Base-by-base conservation (phyloP, 2,329 filamentous ascomycete species). In the Botrytis hyacinthi region DNA sequence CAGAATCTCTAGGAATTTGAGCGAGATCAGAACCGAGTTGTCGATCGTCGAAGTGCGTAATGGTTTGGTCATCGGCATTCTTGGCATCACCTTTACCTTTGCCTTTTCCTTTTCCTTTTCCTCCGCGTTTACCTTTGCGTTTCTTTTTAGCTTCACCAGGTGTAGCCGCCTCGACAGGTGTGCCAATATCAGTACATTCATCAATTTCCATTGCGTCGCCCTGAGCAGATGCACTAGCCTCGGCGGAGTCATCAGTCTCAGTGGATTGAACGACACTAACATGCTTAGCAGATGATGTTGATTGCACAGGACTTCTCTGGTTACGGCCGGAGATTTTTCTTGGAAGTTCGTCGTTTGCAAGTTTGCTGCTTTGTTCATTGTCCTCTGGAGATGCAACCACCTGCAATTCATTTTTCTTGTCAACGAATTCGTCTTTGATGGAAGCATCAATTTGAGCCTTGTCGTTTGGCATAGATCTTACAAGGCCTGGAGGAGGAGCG, bases 1-100 rank as follows among this genome's bases (percentile, higher is more conserved):
- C 32, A 29, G 44, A 10, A 20, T 51, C 46, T 46, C 70, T 48
- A n/a, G 48, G 70, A 10, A 46, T 16, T 35, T 60, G 61, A 26
- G 61, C 67, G 22, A 60, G 37, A 32, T 72, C 70, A 44, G 70
- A 68, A n/a, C 62, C 46, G 35, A 37, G 22, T 46, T n/a, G 18
- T 59, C 18, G 18, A 26, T 44, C 54, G 16, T 42, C 40, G 20
- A 42, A 14, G 14, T 4, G 22, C n/a, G 32, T 44, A 4, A 54
- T 14, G 8, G 18, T 46, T 20, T 22, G 40, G 14, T 71, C 69
- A 37, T 29, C 10, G 22, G 37, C 18, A 54, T 48, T 44, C n/a
- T 40, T 51, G 7, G 29, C 26, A 35, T 32, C 16, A 3, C 32
- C 48, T 42, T 42, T 32, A 57, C 26, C 48, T 51, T 51, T 51